Base-by-base conservation (phyloP, 441 rosid genomes). In the Jatropha multifida region DNA sequence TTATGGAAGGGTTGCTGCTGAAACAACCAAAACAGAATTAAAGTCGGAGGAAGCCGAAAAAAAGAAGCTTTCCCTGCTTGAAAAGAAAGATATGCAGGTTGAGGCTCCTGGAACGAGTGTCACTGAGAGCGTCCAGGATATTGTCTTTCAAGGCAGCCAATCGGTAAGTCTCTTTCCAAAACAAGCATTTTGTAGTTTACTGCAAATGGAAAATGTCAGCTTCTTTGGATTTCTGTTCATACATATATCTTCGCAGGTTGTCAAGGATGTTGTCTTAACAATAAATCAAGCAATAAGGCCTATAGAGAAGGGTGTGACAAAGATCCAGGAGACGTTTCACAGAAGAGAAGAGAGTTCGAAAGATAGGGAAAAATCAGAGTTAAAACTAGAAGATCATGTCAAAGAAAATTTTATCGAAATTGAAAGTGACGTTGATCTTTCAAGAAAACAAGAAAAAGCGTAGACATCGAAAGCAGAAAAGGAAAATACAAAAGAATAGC, bases 251-350 rank as follows among this genome's bases (percentile, higher is more conserved):
- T 52, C 70, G 48, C 86, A 92, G 97, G 93, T 90, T 5, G 90
- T 90, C 41, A 85, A 91, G 60, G 99, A 89, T 81, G 96, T 96
- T 15, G 92, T 89, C 46, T 81, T 92, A 82, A 90, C 97, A 2
- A 88, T 92, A 81, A 96, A 93, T 82, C 97, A 90, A 84, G 97
- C 97, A 18, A 90, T 94, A 42, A 90, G 90, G 72, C 97, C 98
- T 2, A 89, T 89, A 37, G 94, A 90, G 84, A 92, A 91, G 73
- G 97, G 98, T 10, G 91, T 90, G 37, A 89, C 88, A 0, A 92
- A 86, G 86, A 88, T 90, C 69, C 97, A 93, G 74, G 93, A 90
- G 79, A 85, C 78, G 9, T 73, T 94, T 73, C 96, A 88, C 62
- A 83, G 74, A 32, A 82, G 79, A 79, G 74, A 85, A 12, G 70